A percentile compares a stretch with the other conserved stretches of the same genome.
Conservation (phyloP, 306 rosid species). For the Cucurbita moschata region DNA sequence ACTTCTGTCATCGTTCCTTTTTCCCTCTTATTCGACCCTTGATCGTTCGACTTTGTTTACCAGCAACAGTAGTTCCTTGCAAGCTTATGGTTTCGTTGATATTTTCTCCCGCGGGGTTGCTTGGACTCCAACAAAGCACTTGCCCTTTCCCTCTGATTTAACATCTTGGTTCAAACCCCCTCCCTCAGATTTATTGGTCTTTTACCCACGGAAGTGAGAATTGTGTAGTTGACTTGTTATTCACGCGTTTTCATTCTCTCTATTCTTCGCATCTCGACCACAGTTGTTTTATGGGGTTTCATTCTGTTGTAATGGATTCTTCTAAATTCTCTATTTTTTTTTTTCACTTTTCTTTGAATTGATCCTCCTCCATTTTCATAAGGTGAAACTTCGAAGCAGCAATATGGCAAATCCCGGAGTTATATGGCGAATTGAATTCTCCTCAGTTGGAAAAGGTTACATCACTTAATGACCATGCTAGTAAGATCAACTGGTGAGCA, state of each 20-base stretch:
- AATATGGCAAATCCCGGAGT: conserved; percentile 97
- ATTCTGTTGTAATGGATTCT: not conserved
- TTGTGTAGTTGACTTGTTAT: not conserved
- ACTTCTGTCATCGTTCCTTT: too few species aligned
- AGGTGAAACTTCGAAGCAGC: conserved; percentile 90
- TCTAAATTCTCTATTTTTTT: not conserved
- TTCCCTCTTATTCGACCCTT: too few species aligned
- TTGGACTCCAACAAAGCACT: too few species aligned
- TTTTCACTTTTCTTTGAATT: not conserved
- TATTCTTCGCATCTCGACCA: not conserved
- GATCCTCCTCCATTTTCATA: conserved; percentile 18
- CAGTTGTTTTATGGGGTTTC: not conserved
- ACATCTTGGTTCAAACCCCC: too few species aligned
- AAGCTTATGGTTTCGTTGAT: too few species aligned
- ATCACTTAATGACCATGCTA: conserved; percentile 47
- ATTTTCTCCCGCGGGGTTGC: too few species aligned
- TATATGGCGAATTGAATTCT: conserved; percentile 85
- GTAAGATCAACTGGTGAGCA: conserved; percentile 83
- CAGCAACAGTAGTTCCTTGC: too few species aligned
- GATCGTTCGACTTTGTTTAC: too few species aligned
- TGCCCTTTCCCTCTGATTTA: too few species aligned
- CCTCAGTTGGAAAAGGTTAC: conserved; percentile 79
- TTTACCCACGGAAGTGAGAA: not conserved
- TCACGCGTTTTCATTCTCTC: not conserved
- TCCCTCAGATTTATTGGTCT: too few species aligned